Evolutionary conservation across 2,329 filamentous ascomycete genomes (phyloP).

Genomic region (Tolypocladium inflatum): DNA sequence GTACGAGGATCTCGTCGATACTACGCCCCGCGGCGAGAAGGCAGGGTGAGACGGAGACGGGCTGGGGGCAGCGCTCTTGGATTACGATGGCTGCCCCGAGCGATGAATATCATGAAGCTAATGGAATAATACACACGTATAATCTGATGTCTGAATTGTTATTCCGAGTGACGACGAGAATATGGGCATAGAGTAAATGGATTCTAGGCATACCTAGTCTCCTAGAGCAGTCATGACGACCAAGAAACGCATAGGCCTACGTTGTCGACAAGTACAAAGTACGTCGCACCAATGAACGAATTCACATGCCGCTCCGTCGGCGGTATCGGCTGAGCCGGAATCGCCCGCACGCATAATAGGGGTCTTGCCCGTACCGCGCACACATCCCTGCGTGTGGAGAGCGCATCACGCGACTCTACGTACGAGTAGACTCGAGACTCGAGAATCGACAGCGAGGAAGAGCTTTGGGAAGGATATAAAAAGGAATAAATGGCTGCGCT

Average conservation of each 20-base stretch:
- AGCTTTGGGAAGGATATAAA: not conserved
- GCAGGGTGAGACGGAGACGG: conserved; percentile 5
- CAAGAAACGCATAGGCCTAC: too few species aligned
- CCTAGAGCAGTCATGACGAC: too few species aligned
- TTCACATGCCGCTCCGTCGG: not conserved
- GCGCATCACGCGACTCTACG: not conserved
- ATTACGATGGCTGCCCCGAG: not conserved
- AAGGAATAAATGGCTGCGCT: not conserved
- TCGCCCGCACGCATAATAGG: not conserved
- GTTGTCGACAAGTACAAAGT: too few species aligned
- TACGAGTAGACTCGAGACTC: too few species aligned
- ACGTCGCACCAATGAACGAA: too few species aligned
- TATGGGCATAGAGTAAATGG: too few species aligned
- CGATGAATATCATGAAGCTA: not conserved
- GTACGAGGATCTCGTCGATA: conserved; percentile 30
- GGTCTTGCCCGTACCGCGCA: not conserved
- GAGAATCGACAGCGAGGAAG: too few species aligned
- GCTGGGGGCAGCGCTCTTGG: not conserved
- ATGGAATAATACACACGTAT: not conserved
- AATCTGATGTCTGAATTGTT: not conserved
- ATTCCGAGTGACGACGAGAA: too few species aligned
- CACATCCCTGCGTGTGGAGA: not conserved
- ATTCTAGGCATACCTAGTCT: too few species aligned
- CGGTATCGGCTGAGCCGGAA: not conserved
- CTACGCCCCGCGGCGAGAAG: not conserved